These are phyloP conservation scores for Poa annua DNA, from an alignment of 176 grass and related monocot species.

Conservation along the genomic window DNA sequence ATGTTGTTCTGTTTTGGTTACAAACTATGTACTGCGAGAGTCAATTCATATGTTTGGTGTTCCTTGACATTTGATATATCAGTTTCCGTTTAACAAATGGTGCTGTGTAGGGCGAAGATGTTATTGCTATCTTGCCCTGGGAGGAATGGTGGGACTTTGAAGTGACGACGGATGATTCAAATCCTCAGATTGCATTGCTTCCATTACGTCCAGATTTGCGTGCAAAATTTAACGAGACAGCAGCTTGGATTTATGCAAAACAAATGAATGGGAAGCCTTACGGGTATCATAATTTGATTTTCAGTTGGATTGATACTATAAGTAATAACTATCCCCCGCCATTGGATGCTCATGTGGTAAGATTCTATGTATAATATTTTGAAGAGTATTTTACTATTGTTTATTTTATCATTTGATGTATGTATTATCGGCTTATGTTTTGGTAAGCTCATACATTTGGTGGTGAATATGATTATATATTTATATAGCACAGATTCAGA, in stretches of 20 bases:
- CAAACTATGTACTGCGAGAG: background rate
- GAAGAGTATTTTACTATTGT: slow-evolving; percentile 22
- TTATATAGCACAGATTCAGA: slow-evolving; percentile 14
- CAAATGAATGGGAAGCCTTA: slow-evolving; percentile 84
- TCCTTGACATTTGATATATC: background rate
- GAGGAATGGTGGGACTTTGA: slow-evolving; percentile 99
- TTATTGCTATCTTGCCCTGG: slow-evolving; percentile 93
- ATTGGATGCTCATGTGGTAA: slow-evolving; percentile 97
- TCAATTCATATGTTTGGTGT: background rate
- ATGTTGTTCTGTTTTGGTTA: slow-evolving; percentile 24
- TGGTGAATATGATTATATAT: slow-evolving; percentile 12
- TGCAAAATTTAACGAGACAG: slow-evolving; percentile 92
- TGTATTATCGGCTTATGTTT: slow-evolving; percentile 13
- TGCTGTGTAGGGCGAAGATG: slow-evolving; percentile 76
- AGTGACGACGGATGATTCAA: slow-evolving; percentile 77
- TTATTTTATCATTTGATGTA: background rate
- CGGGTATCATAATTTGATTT: slow-evolving; percentile 98
- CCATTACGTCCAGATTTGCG: slow-evolving; percentile 73
- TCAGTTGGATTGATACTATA: slow-evolving; percentile 98
- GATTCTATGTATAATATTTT: slow-evolving; percentile 30
- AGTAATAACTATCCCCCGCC: slow-evolving; percentile 88
- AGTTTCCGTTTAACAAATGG: slow-evolving; percentile 31
- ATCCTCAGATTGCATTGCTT: slow-evolving; percentile 92
- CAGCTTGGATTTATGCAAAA: slow-evolving; percentile 93
- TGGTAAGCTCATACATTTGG: background rate